Percentiles rank a stretch among this genome's conserved stretches.
phyloP scores from a whole-genome alignment of 306 rosid genomes.

The Cicer pinnatifidum region DNA sequence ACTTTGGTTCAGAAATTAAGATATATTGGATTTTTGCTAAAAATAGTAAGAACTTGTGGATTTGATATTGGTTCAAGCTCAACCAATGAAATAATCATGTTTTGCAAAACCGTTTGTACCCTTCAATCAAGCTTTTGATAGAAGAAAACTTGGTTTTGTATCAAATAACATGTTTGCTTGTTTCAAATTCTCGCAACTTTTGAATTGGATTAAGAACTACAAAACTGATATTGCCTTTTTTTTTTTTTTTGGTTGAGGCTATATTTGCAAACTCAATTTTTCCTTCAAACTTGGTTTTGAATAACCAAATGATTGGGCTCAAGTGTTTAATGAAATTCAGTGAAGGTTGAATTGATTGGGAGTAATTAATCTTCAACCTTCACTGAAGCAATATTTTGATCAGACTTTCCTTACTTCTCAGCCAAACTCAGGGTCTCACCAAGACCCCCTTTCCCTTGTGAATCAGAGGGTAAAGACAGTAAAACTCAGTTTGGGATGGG shows the following conservation, averaged over 20 bases:
- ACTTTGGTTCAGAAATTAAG: conserved; percentile 20
- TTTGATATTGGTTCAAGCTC: background rate
- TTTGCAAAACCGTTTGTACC: background rate
- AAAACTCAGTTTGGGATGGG: no score
- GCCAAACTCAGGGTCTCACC: no score
- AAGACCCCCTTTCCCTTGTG: no score
- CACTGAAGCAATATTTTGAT: no score
- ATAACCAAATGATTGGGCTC: no score
- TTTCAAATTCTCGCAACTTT: background rate
- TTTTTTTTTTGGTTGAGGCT: background rate
- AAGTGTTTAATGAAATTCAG: no score
- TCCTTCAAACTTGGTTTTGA: background rate
- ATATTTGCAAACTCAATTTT: background rate
- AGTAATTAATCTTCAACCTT: no score
- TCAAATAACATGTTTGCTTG: background rate
- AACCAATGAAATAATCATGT: conserved; percentile 9
- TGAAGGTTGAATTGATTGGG: no score
- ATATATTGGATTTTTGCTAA: conserved; percentile 9
- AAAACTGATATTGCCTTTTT: background rate
- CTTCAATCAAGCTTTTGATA: background rate
- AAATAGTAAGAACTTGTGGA: conserved; percentile 14
- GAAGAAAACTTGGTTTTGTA: background rate
- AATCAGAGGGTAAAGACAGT: no score
- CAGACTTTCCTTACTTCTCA: no score
- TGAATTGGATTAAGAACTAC: background rate